Evolutionary conservation across 257 asterid genomes (phyloP).

Genomic region (Plantago ovata): DNA sequence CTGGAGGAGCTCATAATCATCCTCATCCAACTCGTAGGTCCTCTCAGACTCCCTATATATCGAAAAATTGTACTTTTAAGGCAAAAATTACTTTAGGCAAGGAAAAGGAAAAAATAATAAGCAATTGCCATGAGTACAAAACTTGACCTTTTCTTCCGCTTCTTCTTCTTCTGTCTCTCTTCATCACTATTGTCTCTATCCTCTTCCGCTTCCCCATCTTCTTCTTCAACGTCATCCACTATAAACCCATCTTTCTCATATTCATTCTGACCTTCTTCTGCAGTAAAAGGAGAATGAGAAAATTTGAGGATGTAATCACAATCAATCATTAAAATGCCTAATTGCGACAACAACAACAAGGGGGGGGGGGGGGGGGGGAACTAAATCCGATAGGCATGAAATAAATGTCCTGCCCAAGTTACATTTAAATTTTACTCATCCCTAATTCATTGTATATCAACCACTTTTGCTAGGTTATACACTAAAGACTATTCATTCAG

Average conservation of each 20-base stretch:
- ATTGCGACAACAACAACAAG: not conserved
- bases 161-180: constrained; percentile 83
- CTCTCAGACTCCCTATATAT: constrained; percentile 63
- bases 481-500: too few species aligned
- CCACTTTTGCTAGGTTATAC: too few species aligned
- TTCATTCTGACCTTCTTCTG: constrained; percentile 90
- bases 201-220: constrained; percentile 70
- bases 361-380: too few species aligned
- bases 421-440: too few species aligned
- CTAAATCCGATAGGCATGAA: too few species aligned
- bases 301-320: not conserved
- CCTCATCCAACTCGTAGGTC: constrained; percentile 74
- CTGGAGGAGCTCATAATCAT: constrained; percentile 90
- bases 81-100: not conserved
- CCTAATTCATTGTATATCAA: too few species aligned
- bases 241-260: constrained; percentile 93
- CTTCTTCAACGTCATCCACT: constrained; percentile 79
- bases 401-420: too few species aligned
- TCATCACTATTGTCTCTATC: constrained; percentile 67
- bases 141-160: constrained; percentile 73
- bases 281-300: constrained; percentile 2
- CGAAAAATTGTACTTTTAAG: constrained; percentile 3
- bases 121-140: not conserved
- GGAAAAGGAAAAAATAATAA: constrained; percentile 1
- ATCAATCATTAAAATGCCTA: constrained; percentile 5